A percentile compares a stretch with the other conserved stretches of the same genome.
These are phyloP conservation scores for Cicer cuneatum DNA, from an alignment of 306 rosid species.

Conservation along the genomic window DNA sequence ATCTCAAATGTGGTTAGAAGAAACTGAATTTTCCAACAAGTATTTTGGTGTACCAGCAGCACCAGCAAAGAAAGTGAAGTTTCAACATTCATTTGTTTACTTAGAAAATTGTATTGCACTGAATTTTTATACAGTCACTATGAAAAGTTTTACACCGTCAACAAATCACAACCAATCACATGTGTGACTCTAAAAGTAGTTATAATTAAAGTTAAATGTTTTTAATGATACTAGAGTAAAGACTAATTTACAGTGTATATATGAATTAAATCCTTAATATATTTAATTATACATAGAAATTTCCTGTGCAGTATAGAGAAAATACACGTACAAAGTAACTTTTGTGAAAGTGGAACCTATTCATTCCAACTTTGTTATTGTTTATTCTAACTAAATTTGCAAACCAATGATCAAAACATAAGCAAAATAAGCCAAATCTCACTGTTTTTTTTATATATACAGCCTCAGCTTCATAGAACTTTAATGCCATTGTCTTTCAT, in stretches of 20 bases:
- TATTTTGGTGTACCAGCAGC: conserved; percentile 59
- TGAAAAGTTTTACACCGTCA: too few relatives aligned
- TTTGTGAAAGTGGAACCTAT: conserved; percentile 50
- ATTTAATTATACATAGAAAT: conserved; percentile 47
- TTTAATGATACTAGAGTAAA: too few relatives aligned
- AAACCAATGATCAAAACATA: conserved; percentile 38
- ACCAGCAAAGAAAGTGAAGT: conserved; percentile 56
- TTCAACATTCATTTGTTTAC: conserved; percentile 42
- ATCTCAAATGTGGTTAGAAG: conserved; percentile 44
- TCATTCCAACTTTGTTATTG: conserved; percentile 46
- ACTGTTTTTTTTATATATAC: conserved; percentile 45
- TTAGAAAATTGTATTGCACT: conserved; percentile 36
- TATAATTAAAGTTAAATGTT: too few relatives aligned
- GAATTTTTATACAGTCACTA: too few relatives aligned
- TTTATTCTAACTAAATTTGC: conserved; percentile 30
- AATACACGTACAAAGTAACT: conserved; percentile 42
- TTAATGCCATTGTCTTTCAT: conserved; percentile 50
- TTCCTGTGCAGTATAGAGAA: conserved; percentile 43
- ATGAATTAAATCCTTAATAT: background rate
- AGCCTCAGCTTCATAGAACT: conserved; percentile 52
- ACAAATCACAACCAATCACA: too few relatives aligned
- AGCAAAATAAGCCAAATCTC: conserved; percentile 15
- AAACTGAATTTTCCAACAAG: conserved; percentile 45
- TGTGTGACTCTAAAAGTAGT: too few relatives aligned
- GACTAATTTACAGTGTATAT: too few relatives aligned